phyloP scores from a whole-genome alignment of 257 asterid genomes.

The Primulina huaijiensis region DNA sequence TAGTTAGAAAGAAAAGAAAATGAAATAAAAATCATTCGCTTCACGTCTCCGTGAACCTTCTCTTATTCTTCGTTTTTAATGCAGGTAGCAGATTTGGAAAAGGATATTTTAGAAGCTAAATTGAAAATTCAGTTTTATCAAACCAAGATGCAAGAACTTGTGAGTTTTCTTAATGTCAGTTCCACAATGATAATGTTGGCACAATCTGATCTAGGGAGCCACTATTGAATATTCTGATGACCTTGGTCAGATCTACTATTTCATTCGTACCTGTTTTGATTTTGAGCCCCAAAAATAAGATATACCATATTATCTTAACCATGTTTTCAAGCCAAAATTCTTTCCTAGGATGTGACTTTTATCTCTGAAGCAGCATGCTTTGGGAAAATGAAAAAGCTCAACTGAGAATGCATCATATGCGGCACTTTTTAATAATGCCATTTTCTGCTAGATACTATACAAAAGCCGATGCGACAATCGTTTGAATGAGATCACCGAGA shows the following conservation, averaged over 20 bases:
- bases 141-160: slow-evolving; percentile 96
- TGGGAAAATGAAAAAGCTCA: slow-evolving; percentile 7
- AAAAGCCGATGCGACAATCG: slow-evolving; percentile 96
- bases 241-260: slow-evolving; percentile 4
- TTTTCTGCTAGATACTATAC: slow-evolving; percentile 70
- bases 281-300: neutral
- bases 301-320: slow-evolving; percentile 15
- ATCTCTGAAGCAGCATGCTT: neutral
- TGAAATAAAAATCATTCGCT: neutral
- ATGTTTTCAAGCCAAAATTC: neutral
- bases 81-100: slow-evolving; percentile 95
- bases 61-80: slow-evolving; percentile 22
- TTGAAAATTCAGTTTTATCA: slow-evolving; percentile 86
- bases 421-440: slow-evolving; percentile 21
- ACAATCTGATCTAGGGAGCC: slow-evolving; percentile 11
- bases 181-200: slow-evolving; percentile 14
- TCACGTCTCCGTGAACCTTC: slow-evolving; percentile 9
- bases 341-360: neutral
- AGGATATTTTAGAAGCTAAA: slow-evolving; percentile 83
- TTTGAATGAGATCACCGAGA: slow-evolving; percentile 82
- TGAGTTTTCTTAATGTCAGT: slow-evolving; percentile 43
- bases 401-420: slow-evolving; percentile 15
- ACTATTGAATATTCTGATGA: slow-evolving; percentile 8
- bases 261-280: slow-evolving; percentile 1
- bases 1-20: slow-evolving; percentile 5